Percentiles rank a stretch among this genome's conserved stretches.
Conservation (phyloP, 2,329 filamentous ascomycete genomes). For the Penicillium griseofulvum region DNA sequence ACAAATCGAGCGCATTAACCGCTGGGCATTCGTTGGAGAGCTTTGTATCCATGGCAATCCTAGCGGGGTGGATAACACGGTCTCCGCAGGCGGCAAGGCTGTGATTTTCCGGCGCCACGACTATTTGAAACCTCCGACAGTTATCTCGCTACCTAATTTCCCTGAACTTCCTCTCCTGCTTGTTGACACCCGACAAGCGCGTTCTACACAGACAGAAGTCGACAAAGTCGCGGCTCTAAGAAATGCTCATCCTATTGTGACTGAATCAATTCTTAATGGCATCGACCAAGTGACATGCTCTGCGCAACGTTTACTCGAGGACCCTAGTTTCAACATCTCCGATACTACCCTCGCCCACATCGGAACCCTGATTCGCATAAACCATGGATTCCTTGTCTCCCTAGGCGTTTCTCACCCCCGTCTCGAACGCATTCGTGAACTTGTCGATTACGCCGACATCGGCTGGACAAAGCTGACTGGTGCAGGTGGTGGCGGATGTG, state of each 20-base stretch:
- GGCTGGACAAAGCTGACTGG: conserved; percentile 98
- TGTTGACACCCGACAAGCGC: conserved; percentile 83
- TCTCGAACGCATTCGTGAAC: conserved; percentile 83
- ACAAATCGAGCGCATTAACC: conserved; percentile 92
- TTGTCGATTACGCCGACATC: conserved; percentile 83
- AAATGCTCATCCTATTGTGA: conserved; percentile 69
- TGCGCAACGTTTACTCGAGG: conserved; percentile 54
- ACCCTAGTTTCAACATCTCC: conserved; percentile 66
- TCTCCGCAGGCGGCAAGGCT: conserved; percentile 88
- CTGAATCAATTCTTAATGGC: conserved; percentile 76
- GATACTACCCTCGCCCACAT: conserved; percentile 66
- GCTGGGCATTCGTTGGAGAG: conserved; percentile 95
- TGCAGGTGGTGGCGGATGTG: conserved; percentile 91
- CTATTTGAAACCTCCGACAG: conserved; percentile 71
- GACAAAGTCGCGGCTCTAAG: conserved; percentile 77
- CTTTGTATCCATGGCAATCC: conserved; percentile 98
- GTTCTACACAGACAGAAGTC: conserved; percentile 82
- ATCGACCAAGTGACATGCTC: conserved; percentile 67
- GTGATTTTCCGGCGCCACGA: conserved; percentile 84
- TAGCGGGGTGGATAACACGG: conserved; percentile 95
- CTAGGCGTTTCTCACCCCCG: conserved; percentile 93
- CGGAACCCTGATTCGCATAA: conserved; percentile 87
- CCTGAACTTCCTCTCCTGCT: conserved; percentile 87
- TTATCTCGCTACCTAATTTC: conserved; percentile 78
- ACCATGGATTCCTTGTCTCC: conserved; percentile 87